These are phyloP conservation scores for Sugiyamaella smithiae DNA, from an alignment of 805 yeast genomes.

Conservation along the genomic window DNA sequence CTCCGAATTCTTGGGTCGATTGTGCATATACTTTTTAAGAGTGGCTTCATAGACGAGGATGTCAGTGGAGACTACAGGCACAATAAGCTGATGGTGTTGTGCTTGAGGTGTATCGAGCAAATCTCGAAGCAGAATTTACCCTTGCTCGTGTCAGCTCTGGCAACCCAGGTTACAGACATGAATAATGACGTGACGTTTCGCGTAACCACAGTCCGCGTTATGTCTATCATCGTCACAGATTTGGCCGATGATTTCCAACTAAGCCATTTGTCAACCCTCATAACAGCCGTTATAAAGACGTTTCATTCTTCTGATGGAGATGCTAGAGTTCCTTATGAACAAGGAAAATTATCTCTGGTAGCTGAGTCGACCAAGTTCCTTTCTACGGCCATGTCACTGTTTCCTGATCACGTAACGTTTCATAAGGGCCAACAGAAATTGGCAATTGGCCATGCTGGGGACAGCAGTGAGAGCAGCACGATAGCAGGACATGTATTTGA, in stretches of 20 bases:
- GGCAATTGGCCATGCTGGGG: slow-evolving; percentile 16
- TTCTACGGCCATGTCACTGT: slow-evolving; percentile 16
- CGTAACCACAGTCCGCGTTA: slow-evolving; percentile 22
- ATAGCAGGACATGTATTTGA: slow-evolving; percentile 24
- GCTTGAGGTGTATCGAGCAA: slow-evolving; percentile 19
- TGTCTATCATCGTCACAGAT: slow-evolving; percentile 16
- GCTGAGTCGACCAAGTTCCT: slow-evolving; percentile 24
- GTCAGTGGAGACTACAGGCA: not conserved
- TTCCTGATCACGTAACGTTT: slow-evolving; percentile 23
- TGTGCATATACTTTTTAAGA: slow-evolving; percentile 15
- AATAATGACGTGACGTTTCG: slow-evolving; percentile 14
- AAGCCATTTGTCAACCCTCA: slow-evolving; percentile 20
- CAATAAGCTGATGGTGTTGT: slow-evolving; percentile 9
- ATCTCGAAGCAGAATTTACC: slow-evolving; percentile 23
- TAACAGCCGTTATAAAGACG: slow-evolving; percentile 21
- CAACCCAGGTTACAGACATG: slow-evolving; percentile 17
- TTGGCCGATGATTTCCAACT: slow-evolving; percentile 8
- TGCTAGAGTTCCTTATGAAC: slow-evolving; percentile 15
- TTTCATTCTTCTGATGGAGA: slow-evolving; percentile 18
- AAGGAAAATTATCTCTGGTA: slow-evolving; percentile 18
- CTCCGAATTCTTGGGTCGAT: slow-evolving; percentile 20
- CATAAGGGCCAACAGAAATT: slow-evolving; percentile 26
- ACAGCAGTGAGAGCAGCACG: not conserved
- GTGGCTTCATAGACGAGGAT: slow-evolving; percentile 15
- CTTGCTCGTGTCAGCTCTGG: slow-evolving; percentile 23